phyloP scores from a whole-genome alignment of 2,329 filamentous ascomycete genomes.

The Pezicula rhizophila region DNA sequence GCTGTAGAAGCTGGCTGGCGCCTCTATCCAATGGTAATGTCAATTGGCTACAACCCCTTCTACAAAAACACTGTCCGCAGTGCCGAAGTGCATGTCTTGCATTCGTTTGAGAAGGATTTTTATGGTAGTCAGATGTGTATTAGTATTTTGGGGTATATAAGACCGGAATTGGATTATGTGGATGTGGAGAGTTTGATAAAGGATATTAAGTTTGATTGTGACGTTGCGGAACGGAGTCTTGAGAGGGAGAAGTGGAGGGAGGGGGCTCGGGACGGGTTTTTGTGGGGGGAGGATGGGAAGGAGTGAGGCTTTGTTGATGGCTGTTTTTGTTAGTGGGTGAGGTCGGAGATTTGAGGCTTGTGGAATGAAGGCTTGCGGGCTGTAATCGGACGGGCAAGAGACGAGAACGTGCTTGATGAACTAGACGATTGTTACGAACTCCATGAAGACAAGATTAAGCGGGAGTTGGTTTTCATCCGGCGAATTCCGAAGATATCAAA shows the following conservation, averaged over 20 bases:
- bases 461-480: no score
- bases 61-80: constrained; percentile 86
- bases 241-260: constrained; percentile 53
- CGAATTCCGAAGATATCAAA: no score
- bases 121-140: constrained; percentile 77
- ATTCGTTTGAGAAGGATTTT: constrained; percentile 72
- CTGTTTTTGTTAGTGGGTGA: constrained; percentile 2
- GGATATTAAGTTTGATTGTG: constrained; percentile 85
- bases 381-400: neutral
- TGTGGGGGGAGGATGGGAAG: constrained; percentile 8
- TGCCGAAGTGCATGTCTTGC: constrained; percentile 86
- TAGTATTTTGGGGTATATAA: constrained; percentile 78
- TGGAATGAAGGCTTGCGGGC: neutral
- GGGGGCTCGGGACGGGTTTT: constrained; percentile 3
- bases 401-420: neutral
- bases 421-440: neutral
- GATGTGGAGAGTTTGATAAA: constrained; percentile 75
- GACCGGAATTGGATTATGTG: constrained; percentile 84
- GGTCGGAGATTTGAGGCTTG: neutral
- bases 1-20: constrained; percentile 20
- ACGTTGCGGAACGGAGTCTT: constrained; percentile 72
- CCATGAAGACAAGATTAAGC: no score
- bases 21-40: constrained; percentile 85
- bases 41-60: constrained; percentile 94
- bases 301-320: constrained; percentile 8